Percentiles rank a stretch among this genome's conserved stretches.
phyloP scores from a whole-genome alignment of 164 flowering plant species.

The Chimonanthus praecox region DNA sequence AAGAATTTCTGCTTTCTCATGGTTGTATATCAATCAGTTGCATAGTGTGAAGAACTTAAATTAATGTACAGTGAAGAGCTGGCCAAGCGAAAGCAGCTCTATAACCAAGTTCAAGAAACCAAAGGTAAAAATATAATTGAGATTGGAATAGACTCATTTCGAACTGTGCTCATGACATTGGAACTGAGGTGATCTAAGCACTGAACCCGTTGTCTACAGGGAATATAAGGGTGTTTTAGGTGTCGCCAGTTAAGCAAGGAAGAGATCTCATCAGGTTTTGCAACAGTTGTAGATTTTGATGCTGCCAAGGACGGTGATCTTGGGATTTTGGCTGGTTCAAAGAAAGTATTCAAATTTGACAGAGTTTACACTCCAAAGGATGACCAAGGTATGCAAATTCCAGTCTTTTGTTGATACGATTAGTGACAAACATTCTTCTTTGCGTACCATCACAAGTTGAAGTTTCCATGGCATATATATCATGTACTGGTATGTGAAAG shows the following conservation, averaged over 20 bases:
- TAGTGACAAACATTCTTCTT: no score
- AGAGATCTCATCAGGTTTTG: constrained; percentile 45
- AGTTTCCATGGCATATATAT: no score
- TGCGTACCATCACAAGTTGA: no score
- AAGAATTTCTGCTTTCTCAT: neutral
- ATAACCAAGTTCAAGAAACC: constrained; percentile 65
- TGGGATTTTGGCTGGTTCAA: constrained; percentile 44
- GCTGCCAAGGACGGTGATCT: constrained; percentile 85
- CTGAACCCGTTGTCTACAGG: constrained; percentile 34
- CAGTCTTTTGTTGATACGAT: neutral
- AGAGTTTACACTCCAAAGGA: constrained; percentile 76
- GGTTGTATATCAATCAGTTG: constrained; percentile 36
- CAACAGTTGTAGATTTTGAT: constrained; percentile 65
- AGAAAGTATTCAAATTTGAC: constrained; percentile 75
- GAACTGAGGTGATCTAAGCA: neutral
- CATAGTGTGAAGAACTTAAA: constrained; percentile 86
- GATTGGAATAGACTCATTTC: neutral
- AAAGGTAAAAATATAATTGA: constrained; percentile 42
- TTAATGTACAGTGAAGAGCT: constrained; percentile 70
- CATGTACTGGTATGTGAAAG: no score
- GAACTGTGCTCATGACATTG: neutral
- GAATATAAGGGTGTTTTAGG: constrained; percentile 85
- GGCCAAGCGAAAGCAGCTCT: constrained; percentile 62
- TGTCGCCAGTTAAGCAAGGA: constrained; percentile 72
- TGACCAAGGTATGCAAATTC: constrained; percentile 52